A percentile compares a stretch with the other conserved stretches of the same genome.
phyloP scores from a whole-genome alignment of 2,329 filamentous ascomycete species.

The Pyrenochaeta sp. region DNA sequence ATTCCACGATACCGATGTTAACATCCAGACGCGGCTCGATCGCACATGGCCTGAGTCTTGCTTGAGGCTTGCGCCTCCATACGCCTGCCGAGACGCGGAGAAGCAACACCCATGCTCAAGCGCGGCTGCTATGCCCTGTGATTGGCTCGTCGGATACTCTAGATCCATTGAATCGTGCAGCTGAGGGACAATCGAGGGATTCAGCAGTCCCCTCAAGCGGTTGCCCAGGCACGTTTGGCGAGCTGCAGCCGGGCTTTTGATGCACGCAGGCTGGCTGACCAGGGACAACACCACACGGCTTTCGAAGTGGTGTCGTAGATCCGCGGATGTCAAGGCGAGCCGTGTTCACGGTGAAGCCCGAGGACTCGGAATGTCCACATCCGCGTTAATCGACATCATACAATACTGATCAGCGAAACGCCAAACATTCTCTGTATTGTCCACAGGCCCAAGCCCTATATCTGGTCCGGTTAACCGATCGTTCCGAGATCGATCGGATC shows the following conservation, averaged over 20 bases:
- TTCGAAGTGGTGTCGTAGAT: background rate
- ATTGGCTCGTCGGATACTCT: background rate
- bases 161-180: background rate
- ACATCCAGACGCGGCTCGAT: too few relatives aligned
- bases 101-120: too few relatives aligned
- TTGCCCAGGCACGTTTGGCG: background rate
- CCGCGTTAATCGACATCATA: background rate
- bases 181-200: background rate
- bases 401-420: background rate
- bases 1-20: too few relatives aligned
- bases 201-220: background rate
- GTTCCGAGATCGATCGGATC: too few relatives aligned
- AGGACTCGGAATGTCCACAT: background rate
- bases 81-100: too few relatives aligned
- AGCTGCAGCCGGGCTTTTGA: background rate
- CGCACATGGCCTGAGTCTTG: too few relatives aligned
- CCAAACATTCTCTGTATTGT: too few relatives aligned
- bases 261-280: background rate
- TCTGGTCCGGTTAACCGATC: too few relatives aligned
- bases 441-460: too few relatives aligned
- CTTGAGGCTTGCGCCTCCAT: too few relatives aligned
- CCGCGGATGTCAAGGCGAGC: slow-evolving; percentile 3
- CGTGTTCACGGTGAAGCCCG: background rate
- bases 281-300: too few relatives aligned
- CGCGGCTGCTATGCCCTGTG: background rate